phyloP scores from a whole-genome alignment of 345 rosid genomes.

The Erucastrum elatum region DNA sequence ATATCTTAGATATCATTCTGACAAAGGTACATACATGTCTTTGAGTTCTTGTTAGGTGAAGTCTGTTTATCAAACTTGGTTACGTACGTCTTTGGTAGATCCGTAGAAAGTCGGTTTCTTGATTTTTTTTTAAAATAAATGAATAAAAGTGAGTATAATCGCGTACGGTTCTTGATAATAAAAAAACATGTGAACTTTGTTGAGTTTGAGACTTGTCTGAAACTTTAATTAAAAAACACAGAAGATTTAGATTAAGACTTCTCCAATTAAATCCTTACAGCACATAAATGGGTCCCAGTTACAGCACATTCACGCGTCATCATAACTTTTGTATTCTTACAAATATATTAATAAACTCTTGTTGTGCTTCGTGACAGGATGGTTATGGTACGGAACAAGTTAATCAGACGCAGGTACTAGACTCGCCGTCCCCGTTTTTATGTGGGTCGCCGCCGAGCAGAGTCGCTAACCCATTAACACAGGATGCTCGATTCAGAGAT shows the following conservation, averaged over 20 bases:
- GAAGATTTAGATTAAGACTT: slow-evolving; percentile 16
- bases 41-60: slow-evolving; percentile 22
- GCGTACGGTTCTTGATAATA: slow-evolving; percentile 30
- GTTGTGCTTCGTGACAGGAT: slow-evolving; percentile 46
- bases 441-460: slow-evolving; percentile 99
- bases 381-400: slow-evolving; percentile 60
- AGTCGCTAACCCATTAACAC: slow-evolving; percentile 98
- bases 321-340: neutral
- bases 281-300: slow-evolving; percentile 21
- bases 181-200: slow-evolving; percentile 25
- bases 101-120: slow-evolving; percentile 29
- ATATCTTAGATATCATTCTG: slow-evolving; percentile 79
- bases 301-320: slow-evolving; percentile 22
- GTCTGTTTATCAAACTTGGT: slow-evolving; percentile 32
- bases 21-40: slow-evolving; percentile 51
- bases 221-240: neutral
- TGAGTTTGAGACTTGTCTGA: slow-evolving; percentile 9
- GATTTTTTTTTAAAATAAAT: neutral
- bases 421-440: slow-evolving; percentile 70
- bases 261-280: slow-evolving; percentile 28
- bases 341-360: neutral
- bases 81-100: slow-evolving; percentile 24
- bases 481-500: slow-evolving; percentile 85
- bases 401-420: slow-evolving; percentile 49
- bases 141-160: slow-evolving; percentile 7